Conservation (phyloP, 2,329 filamentous ascomycete species). For the Teratosphaeriaceae sp. region DNA sequence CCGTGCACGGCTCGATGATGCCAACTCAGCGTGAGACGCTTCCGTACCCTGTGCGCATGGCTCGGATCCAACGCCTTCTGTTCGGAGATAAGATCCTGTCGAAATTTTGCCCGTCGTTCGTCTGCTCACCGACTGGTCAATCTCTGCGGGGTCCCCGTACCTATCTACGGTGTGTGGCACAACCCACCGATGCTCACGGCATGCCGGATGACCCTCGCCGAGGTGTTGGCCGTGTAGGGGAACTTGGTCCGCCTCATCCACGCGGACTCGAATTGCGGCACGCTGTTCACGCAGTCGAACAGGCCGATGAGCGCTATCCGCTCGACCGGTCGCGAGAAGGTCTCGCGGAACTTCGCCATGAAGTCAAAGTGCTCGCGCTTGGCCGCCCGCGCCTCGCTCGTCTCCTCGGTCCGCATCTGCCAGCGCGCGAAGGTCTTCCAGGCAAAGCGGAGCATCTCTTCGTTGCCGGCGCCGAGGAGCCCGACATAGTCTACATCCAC, state of each 20-base stretch:
- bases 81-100: conserved; percentile 59
- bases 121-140: no score
- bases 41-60: not conserved
- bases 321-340: conserved; percentile 68
- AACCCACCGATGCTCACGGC: conserved; percentile 61
- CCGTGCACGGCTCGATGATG: not conserved
- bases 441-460: conserved; percentile 70
- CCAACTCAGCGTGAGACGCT: not conserved
- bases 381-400: conserved; percentile 40
- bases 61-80: conserved; percentile 25
- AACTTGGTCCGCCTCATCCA: conserved; percentile 78
- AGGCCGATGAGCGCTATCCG: conserved; percentile 70
- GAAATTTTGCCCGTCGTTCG: conserved; percentile 65
- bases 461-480: conserved; percentile 71
- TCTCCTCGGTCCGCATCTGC: conserved; percentile 51
- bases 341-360: conserved; percentile 74
- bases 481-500: conserved; percentile 59
- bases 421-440: conserved; percentile 68
- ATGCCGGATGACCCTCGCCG: conserved; percentile 56
- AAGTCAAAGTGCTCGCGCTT: conserved; percentile 62
- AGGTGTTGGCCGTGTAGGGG: conserved; percentile 55
- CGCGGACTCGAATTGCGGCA: conserved; percentile 62
- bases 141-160: no score
- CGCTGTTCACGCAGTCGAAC: conserved; percentile 40
- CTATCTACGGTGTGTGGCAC: no score